Evolutionary conservation across 192 early-diverging fungal genomes (phyloP).

Genomic region (Pilobolus umbonatus): DNA sequence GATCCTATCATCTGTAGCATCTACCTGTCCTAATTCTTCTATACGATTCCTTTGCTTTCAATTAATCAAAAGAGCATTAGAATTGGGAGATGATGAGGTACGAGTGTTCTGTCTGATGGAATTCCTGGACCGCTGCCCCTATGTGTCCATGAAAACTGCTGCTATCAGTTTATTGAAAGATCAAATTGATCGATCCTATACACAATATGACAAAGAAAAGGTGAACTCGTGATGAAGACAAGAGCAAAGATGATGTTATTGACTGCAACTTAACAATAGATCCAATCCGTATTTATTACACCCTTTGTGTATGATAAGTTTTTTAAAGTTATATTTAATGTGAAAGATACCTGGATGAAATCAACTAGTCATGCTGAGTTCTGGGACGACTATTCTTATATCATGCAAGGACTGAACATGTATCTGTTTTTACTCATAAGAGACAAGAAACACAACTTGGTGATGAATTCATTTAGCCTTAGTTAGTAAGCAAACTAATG

Average conservation of each 20-base stretch:
- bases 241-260: too few species aligned
- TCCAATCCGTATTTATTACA: slow-evolving; percentile 39
- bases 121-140: slow-evolving; percentile 39
- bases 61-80: slow-evolving; percentile 29
- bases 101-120: slow-evolving; percentile 37
- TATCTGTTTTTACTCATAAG: slow-evolving; percentile 44
- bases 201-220: neutral
- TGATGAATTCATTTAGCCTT: too few species aligned
- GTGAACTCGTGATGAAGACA: too few species aligned
- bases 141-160: slow-evolving; percentile 42
- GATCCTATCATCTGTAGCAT: slow-evolving; percentile 37
- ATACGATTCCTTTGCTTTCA: slow-evolving; percentile 40
- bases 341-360: slow-evolving; percentile 17
- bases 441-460: slow-evolving; percentile 40
- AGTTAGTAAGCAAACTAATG: too few species aligned
- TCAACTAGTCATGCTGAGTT: slow-evolving; percentile 30
- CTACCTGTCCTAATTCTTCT: slow-evolving; percentile 31
- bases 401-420: slow-evolving; percentile 47
- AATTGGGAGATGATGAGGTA: slow-evolving; percentile 36
- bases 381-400: slow-evolving; percentile 34
- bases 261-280: too few species aligned
- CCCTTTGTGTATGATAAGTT: slow-evolving; percentile 37
- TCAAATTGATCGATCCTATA: slow-evolving; percentile 34
- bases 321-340: slow-evolving; percentile 27
- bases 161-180: slow-evolving; percentile 43